Percentiles rank a stretch among this genome's conserved stretches.
Evolutionary conservation across 768 basidiomycete species (phyloP).

Genomic region (Obba rivulosa): DNA sequence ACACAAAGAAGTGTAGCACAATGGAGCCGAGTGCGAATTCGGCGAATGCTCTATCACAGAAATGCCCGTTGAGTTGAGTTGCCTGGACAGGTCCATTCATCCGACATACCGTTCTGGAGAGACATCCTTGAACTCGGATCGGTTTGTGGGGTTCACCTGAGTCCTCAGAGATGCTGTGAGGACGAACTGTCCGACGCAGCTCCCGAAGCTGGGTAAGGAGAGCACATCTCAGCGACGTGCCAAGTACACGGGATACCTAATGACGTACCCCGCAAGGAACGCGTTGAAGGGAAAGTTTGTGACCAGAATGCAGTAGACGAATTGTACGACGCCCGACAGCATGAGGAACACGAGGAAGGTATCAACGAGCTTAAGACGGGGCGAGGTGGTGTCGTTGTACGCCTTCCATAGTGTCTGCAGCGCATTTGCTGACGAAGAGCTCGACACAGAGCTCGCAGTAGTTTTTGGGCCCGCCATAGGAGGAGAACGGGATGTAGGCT

Average conservation of each 20-base stretch:
- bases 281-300: conserved; percentile 97
- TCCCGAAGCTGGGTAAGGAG: conserved; percentile 61
- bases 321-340: conserved; percentile 85
- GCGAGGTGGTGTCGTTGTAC: conserved; percentile 71
- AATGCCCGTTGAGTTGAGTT: neutral
- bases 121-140: conserved; percentile 78
- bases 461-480: conserved; percentile 35
- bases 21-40: conserved; percentile 96
- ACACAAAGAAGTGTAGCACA: conserved; percentile 96
- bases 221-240: too few species aligned
- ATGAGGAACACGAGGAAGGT: conserved; percentile 88
- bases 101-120: conserved; percentile 82
- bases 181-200: conserved; percentile 96
- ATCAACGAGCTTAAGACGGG: conserved; percentile 92
- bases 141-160: conserved; percentile 87
- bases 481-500: neutral
- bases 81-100: neutral
- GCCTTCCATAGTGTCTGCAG: conserved; percentile 64
- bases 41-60: conserved; percentile 76
- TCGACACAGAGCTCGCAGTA: conserved; percentile 16
- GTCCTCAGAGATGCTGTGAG: conserved; percentile 86
- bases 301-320: conserved; percentile 85
- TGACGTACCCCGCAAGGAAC: conserved; percentile 85
- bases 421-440: conserved; percentile 24
- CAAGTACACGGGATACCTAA: neutral